phyloP scores from a whole-genome alignment of 306 rosid genomes.

The Sphenostylis stenocarpa region DNA sequence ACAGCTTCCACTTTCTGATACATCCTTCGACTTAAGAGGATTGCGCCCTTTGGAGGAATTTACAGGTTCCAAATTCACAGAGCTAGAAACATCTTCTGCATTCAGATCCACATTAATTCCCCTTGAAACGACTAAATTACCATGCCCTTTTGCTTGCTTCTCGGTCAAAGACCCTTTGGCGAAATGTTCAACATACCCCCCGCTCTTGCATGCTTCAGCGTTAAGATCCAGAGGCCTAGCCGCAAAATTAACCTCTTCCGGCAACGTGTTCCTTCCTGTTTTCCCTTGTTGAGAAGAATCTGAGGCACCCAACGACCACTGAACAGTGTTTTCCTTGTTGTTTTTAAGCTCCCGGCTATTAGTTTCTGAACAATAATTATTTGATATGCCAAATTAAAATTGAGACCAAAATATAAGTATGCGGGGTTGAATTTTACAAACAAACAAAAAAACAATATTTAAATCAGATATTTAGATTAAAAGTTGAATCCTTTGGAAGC shows the following conservation, averaged over 20 bases:
- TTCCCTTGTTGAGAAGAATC: slow-evolving; percentile 46
- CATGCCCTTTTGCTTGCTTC: slow-evolving; percentile 34
- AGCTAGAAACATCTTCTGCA: slow-evolving; percentile 65
- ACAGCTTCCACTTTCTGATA: slow-evolving; percentile 84
- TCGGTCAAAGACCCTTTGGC: slow-evolving; percentile 10
- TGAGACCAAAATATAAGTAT: neutral
- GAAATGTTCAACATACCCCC: slow-evolving; percentile 41
- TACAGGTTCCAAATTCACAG: slow-evolving; percentile 40
- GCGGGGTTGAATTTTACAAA: neutral
- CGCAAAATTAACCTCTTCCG: slow-evolving; percentile 17
- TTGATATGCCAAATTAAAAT: neutral
- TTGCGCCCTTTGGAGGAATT: slow-evolving; percentile 42
- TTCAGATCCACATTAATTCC: slow-evolving; percentile 70
- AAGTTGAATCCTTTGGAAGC: neutral
- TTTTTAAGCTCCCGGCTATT: slow-evolving; percentile 17
- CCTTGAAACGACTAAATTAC: slow-evolving; percentile 31
- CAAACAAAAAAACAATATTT: neutral
- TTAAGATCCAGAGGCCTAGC: slow-evolving; percentile 55
- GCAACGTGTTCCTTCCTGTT: slow-evolving; percentile 21
- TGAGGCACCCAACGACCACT: slow-evolving; percentile 29
- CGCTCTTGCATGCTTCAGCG: slow-evolving; percentile 39
- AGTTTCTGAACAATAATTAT: slow-evolving; percentile 24
- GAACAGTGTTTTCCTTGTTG: slow-evolving; percentile 42
- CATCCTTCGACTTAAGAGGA: slow-evolving; percentile 55
- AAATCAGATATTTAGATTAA: neutral